Percentiles rank a stretch among this genome's conserved stretches.
Conservation (phyloP, 129 eudicot genomes). For the Flaveria robusta region DNA sequence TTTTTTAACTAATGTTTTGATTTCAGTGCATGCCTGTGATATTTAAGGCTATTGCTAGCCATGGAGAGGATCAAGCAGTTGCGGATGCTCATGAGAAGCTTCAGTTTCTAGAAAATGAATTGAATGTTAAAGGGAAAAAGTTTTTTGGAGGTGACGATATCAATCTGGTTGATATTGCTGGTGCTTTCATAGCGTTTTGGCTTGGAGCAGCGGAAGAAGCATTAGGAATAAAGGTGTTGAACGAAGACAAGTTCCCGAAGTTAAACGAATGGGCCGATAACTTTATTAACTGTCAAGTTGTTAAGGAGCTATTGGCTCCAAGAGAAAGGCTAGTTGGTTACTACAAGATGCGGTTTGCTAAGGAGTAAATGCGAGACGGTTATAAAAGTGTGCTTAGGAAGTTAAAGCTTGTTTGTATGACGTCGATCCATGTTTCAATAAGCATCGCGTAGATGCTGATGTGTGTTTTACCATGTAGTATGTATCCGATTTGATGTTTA, state of each 20-base stretch:
- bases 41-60: not conserved
- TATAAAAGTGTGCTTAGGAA: not conserved
- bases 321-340: not conserved
- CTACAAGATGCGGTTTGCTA: constrained; percentile 16
- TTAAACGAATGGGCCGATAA: constrained; percentile 27
- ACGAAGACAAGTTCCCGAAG: constrained; percentile 32
- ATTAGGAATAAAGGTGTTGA: constrained; percentile 12
- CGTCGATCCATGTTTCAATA: constrained; percentile 18
- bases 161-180: constrained; percentile 34
- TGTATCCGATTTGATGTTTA: not conserved
- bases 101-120: constrained; percentile 34
- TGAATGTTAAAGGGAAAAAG: constrained; percentile 23
- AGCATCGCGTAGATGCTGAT: not conserved
- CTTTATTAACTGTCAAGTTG: constrained; percentile 15
- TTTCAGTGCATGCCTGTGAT: constrained; percentile 17
- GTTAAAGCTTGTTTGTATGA: not conserved
- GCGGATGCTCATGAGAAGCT: constrained; percentile 34
- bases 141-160: constrained; percentile 45
- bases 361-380: not conserved
- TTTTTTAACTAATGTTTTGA: not conserved
- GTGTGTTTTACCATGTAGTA: not conserved
- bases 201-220: constrained; percentile 30
- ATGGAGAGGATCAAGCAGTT: constrained; percentile 1
- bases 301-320: constrained; percentile 39
- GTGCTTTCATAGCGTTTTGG: constrained; percentile 34